Percentiles rank a stretch among this genome's conserved stretches.
Evolutionary conservation across 192 early-diverging fungal genomes (phyloP).

Genomic region (Entomortierella beljakovae): DNA sequence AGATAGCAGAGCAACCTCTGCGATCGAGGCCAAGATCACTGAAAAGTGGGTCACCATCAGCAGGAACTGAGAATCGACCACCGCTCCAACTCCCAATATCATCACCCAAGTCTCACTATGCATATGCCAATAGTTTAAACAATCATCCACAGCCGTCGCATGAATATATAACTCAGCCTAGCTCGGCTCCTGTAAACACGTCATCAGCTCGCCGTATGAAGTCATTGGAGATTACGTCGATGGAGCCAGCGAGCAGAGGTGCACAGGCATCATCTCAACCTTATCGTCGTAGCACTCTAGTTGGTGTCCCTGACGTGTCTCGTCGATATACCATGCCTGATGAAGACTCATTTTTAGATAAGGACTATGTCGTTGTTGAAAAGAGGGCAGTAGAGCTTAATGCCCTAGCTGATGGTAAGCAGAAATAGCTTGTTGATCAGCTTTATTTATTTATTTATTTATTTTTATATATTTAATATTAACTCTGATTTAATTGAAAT

Average conservation of each 20-base stretch:
- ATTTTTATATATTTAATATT: too few relatives aligned
- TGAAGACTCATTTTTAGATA: slow-evolving; percentile 68
- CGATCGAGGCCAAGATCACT: slow-evolving; percentile 32
- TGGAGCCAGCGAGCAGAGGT: slow-evolving; percentile 16
- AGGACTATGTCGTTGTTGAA: slow-evolving; percentile 83
- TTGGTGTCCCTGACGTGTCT: slow-evolving; percentile 37
- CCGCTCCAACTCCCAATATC: slow-evolving; percentile 45
- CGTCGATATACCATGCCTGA: slow-evolving; percentile 48
- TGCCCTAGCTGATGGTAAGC: slow-evolving; percentile 81
- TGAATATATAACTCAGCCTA: slow-evolving; percentile 17
- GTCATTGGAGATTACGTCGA: slow-evolving; percentile 11
- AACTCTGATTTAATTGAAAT: too few relatives aligned
- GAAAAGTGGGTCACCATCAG: slow-evolving; percentile 29
- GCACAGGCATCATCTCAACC: slow-evolving; percentile 34
- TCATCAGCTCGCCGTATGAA: slow-evolving; percentile 20
- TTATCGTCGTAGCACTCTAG: slow-evolving; percentile 34
- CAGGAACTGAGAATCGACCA: slow-evolving; percentile 21
- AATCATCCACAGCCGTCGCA: slow-evolving; percentile 10
- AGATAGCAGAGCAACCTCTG: slow-evolving; percentile 1
- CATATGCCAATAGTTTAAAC: slow-evolving; percentile 6
- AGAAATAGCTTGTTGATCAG: neutral
- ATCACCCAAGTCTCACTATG: slow-evolving; percentile 23
- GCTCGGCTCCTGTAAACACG: slow-evolving; percentile 23
- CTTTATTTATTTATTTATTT: neutral
- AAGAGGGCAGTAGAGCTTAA: slow-evolving; percentile 79